phyloP scores from a whole-genome alignment of 2,329 filamentous ascomycete genomes.

The Onygena corvina region DNA sequence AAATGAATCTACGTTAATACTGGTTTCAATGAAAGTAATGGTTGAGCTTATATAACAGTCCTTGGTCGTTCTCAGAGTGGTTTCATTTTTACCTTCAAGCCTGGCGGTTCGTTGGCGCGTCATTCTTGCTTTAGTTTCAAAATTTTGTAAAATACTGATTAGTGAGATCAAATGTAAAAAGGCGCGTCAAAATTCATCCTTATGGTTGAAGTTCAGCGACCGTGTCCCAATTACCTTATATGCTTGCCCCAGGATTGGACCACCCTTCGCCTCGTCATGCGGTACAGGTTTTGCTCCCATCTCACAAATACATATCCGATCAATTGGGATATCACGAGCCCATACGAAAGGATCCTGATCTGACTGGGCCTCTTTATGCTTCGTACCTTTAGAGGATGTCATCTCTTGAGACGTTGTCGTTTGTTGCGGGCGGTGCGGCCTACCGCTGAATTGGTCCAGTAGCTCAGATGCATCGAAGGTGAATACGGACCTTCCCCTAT shows the following conservation, averaged over 20 bases:
- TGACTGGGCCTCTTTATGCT: not conserved
- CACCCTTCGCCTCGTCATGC: conserved; percentile 25
- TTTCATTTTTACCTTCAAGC: too few relatives aligned
- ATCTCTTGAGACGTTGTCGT: not conserved
- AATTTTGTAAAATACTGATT: not conserved
- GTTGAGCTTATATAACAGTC: not conserved
- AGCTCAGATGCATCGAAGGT: conserved; percentile 34
- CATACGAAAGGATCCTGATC: conserved; percentile 47
- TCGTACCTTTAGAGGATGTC: not conserved
- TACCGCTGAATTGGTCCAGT: conserved; percentile 24
- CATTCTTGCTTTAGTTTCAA: too few relatives aligned
- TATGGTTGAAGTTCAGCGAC: conserved; percentile 16
- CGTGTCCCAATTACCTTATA: conserved; percentile 41
- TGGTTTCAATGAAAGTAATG: not conserved
- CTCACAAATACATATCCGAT: conserved; percentile 63
- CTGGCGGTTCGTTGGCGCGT: too few relatives aligned
- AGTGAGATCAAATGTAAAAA: not conserved
- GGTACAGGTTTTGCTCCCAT: conserved; percentile 69
- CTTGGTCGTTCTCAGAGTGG: too few relatives aligned
- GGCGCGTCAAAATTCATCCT: not conserved
- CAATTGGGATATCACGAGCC: conserved; percentile 56
- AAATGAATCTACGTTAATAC: not conserved
- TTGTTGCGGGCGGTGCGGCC: not conserved
- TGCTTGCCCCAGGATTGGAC: conserved; percentile 40
- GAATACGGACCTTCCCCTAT: conserved; percentile 28